Evolutionary conservation across 129 eudicot genomes (phyloP).

Genomic region (Flaveria robusta): DNA sequence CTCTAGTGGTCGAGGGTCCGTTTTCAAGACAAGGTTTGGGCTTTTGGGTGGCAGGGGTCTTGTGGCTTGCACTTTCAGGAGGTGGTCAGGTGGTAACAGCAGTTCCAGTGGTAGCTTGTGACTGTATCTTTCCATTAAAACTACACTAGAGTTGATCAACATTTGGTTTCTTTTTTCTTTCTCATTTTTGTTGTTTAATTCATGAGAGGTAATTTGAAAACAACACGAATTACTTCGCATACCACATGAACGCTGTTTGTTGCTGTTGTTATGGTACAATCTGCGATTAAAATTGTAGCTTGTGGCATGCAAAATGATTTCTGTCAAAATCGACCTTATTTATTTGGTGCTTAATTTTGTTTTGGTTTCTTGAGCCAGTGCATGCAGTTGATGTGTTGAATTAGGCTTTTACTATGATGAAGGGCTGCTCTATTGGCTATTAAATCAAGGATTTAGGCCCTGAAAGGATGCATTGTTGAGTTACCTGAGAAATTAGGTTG

Average conservation of each 20-base stretch:
- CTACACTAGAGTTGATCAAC: constrained; percentile 18
- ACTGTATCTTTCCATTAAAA: constrained; percentile 20
- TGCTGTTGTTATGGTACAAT: not conserved
- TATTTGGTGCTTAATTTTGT: not conserved
- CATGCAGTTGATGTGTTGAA: not conserved
- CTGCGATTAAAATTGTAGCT: not conserved
- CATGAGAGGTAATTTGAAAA: constrained; percentile 21
- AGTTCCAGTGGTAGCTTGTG: constrained; percentile 39
- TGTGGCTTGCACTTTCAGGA: constrained; percentile 60
- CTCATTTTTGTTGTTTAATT: constrained; percentile 9
- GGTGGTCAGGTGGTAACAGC: constrained; percentile 58
- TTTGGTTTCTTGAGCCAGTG: constrained; percentile 1
- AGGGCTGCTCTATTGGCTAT: too few species aligned
- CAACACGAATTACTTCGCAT: constrained; percentile 10
- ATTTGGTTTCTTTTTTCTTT: not conserved
- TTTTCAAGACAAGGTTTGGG: constrained; percentile 56
- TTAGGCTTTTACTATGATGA: not conserved
- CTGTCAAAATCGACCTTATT: constrained; percentile 1
- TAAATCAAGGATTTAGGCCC: too few species aligned
- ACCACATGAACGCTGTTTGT: not conserved
- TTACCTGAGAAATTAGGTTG: too few species aligned
- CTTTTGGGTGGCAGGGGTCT: constrained; percentile 66
- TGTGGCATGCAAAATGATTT: constrained; percentile 13
- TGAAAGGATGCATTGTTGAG: too few species aligned
- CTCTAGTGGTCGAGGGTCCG: constrained; percentile 43